These are phyloP conservation scores for Physcomitrellopsis africana DNA, from an alignment of 225 moss, liverwort and hornwort genomes.

Conservation along the genomic window DNA sequence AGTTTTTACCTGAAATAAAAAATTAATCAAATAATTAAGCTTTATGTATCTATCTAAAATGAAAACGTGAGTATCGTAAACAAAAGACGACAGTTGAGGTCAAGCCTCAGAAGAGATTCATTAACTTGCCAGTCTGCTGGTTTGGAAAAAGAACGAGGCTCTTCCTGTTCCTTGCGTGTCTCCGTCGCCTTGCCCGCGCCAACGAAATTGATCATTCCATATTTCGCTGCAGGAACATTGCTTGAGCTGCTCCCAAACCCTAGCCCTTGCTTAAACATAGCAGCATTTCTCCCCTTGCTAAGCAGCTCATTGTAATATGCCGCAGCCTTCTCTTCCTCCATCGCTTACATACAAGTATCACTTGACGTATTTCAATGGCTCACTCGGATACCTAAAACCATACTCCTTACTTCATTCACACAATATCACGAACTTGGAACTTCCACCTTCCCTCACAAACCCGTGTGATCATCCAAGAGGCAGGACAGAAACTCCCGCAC, in stretches of 20 bases:
- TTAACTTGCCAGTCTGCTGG: slow-evolving; percentile 19
- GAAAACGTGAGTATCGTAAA: not conserved
- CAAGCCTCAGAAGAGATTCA: not conserved
- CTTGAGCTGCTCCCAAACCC: slow-evolving; percentile 50
- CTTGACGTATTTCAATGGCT: not conserved
- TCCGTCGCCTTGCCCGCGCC: slow-evolving; percentile 19
- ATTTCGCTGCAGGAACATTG: slow-evolving; percentile 23
- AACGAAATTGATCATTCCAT: slow-evolving; percentile 46
- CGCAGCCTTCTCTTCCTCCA: slow-evolving; percentile 79
- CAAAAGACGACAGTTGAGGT: not conserved
- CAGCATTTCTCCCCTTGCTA: slow-evolving; percentile 67
- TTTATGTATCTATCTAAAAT: not conserved
- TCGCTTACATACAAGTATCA: slow-evolving; percentile 11
- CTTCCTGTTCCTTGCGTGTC: slow-evolving; percentile 8
- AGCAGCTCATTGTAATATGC: slow-evolving; percentile 73
- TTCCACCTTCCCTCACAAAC: not conserved
- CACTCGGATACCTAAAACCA: slow-evolving; percentile 2
- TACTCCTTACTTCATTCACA: not conserved
- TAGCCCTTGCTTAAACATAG: slow-evolving; percentile 74
- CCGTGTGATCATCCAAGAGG: not conserved
- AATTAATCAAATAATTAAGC: not conserved
- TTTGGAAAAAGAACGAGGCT: slow-evolving; percentile 12
- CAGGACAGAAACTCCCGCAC: not conserved
- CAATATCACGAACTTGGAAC: not conserved
- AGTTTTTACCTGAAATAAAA: not conserved